phyloP scores from a whole-genome alignment of 257 asterid genomes.

The Petunia secreta region DNA sequence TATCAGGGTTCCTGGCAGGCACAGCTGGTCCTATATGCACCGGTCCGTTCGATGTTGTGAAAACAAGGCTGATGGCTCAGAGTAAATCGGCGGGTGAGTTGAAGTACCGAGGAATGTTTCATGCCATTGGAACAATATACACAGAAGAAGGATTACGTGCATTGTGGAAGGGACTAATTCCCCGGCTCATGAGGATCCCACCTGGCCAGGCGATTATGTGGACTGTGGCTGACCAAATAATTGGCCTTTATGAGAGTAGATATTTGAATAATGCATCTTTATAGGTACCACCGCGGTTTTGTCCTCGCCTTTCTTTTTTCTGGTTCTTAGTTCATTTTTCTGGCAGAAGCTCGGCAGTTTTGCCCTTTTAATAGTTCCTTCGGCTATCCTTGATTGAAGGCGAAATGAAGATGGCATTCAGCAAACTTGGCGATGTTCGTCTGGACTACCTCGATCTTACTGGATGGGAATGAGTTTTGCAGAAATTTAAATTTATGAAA shows the following conservation, averaged over 20 bases:
- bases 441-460: not conserved
- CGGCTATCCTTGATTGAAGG: not conserved
- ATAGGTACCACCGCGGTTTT: conserved; percentile 29
- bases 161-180: conserved; percentile 86
- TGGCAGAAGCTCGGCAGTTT: conserved; percentile 18
- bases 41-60: conserved; percentile 98
- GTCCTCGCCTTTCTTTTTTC: not conserved
- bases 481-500: not conserved
- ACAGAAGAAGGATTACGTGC: conserved; percentile 83
- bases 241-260: conserved; percentile 79
- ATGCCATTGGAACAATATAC: conserved; percentile 77
- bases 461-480: conserved; percentile 10
- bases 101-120: conserved; percentile 88
- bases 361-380: not conserved
- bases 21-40: conserved; percentile 94
- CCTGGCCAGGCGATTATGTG: conserved; percentile 99
- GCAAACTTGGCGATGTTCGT: not conserved
- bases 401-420: not conserved
- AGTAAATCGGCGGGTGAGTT: conserved; percentile 65
- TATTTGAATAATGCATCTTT: conserved; percentile 45
- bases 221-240: conserved; percentile 96
- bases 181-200: conserved; percentile 98
- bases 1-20: conserved; percentile 95
- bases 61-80: conserved; percentile 99
- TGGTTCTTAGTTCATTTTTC: conserved; percentile 20